Evolutionary conservation across 2,329 filamentous ascomycete species (phyloP).

Genomic region (Coleophoma crateriformis): DNA sequence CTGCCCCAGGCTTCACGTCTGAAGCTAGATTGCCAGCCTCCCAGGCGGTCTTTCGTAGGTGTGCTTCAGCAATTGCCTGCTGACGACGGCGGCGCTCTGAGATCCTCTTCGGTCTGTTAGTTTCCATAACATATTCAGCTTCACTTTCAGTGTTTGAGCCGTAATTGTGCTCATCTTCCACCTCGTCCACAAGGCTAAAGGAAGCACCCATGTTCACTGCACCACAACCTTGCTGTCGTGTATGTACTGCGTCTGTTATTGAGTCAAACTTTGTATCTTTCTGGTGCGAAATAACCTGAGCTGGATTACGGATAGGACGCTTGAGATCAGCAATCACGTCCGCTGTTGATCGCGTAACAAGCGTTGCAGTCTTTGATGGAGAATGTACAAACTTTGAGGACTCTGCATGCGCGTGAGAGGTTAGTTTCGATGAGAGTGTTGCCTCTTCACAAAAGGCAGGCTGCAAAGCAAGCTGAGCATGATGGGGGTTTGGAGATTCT

Average conservation of each 20-base stretch:
- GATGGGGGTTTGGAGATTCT: too few relatives aligned
- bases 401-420: too few relatives aligned
- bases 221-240: background rate
- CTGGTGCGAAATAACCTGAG: background rate
- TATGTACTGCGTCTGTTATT: too few relatives aligned
- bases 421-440: too few relatives aligned
- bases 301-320: background rate
- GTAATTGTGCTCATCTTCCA: background rate
- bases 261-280: background rate
- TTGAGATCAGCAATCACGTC: slow-evolving; percentile 24
- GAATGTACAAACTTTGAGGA: too few relatives aligned
- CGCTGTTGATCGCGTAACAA: slow-evolving; percentile 3
- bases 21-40: slow-evolving; percentile 21
- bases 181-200: background rate
- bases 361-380: too few relatives aligned
- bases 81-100: slow-evolving; percentile 44
- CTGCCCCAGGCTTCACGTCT: slow-evolving; percentile 10
- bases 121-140: slow-evolving; percentile 7
- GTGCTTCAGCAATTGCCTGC: slow-evolving; percentile 42
- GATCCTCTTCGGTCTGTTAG: slow-evolving; percentile 28
- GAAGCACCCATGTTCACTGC: background rate
- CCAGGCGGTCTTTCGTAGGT: slow-evolving; percentile 26
- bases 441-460: too few relatives aligned
- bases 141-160: slow-evolving; percentile 4
- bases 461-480: too few relatives aligned